Conservation (phyloP, 1,139 yeast species). For the Casaregolazyma suthepensis region DNA sequence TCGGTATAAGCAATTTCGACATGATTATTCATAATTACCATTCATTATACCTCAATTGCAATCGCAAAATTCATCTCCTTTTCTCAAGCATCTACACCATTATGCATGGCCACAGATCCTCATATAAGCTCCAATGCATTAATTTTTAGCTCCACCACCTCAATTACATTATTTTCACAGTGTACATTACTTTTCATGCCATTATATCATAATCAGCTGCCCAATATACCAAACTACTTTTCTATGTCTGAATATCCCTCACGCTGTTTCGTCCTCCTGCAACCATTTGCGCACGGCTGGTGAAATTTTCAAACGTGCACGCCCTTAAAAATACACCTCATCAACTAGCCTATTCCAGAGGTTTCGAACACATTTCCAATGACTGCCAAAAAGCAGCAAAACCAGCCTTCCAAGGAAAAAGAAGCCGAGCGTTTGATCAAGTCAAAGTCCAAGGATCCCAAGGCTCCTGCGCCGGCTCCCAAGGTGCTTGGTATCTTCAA, state of each 20-base stretch:
- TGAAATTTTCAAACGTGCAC: not conserved
- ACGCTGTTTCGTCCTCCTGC: not conserved
- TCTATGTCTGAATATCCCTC: not conserved
- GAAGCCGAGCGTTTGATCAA: not conserved
- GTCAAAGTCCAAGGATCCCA: not conserved
- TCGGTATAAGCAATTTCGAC: too few species aligned
- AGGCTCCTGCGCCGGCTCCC: not conserved
- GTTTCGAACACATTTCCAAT: not conserved
- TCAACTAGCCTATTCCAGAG: not conserved
- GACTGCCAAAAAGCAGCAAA: not conserved
- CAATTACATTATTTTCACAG: not conserved
- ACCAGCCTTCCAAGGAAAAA: not conserved
- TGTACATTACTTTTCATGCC: not conserved
- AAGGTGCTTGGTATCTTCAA: slow-evolving; percentile 5
- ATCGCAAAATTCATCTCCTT: not conserved
- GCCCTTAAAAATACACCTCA: not conserved
- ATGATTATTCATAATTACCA: too few species aligned
- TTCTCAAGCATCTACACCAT: not conserved
- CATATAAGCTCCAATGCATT: not conserved
- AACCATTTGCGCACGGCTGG: not conserved
- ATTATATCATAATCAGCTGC: not conserved
- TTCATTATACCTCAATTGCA: too few species aligned
- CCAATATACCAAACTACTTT: not conserved
- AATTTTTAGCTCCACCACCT: not conserved
- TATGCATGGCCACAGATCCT: not conserved